These are phyloP conservation scores for Epichloe festucae DNA, from an alignment of 2,329 filamentous ascomycete genomes.

Conservation along the genomic window DNA sequence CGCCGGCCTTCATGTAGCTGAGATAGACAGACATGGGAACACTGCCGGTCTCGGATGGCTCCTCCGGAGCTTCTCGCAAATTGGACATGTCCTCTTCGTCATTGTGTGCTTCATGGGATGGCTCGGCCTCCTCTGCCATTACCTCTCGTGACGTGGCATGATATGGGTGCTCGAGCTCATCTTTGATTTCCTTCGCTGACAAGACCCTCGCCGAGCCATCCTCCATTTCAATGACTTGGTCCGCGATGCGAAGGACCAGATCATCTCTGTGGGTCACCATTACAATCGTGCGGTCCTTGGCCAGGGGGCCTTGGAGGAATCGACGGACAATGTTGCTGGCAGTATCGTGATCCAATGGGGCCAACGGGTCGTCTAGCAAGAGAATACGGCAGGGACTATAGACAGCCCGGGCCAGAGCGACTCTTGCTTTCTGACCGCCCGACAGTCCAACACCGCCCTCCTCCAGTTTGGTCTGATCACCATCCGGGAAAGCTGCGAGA, in stretches of 20 bases:
- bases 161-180: constrained; percentile 25
- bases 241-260: constrained; percentile 58
- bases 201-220: constrained; percentile 43
- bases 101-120: constrained; percentile 20
- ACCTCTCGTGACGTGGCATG: constrained; percentile 12
- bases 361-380: constrained; percentile 50
- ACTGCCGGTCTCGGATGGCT: constrained; percentile 42
- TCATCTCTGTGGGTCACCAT: constrained; percentile 73
- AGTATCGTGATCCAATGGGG: constrained; percentile 49
- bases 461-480: constrained; percentile 46
- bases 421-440: constrained; percentile 49
- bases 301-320: constrained; percentile 45
- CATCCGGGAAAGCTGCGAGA: constrained; percentile 40
- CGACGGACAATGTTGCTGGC: constrained; percentile 48
- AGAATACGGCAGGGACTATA: constrained; percentile 45
- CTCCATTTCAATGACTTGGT: constrained; percentile 59
- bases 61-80: constrained; percentile 19
- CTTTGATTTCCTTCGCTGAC: constrained; percentile 30
- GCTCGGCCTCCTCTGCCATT: constrained; percentile 11
- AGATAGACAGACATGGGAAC: constrained; percentile 69
- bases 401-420: constrained; percentile 48
- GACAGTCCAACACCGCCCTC: constrained; percentile 51
- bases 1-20: constrained; percentile 74
- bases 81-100: constrained; percentile 6
- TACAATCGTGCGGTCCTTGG: constrained; percentile 55